Percentiles rank a stretch among this genome's conserved stretches.
phyloP scores from a whole-genome alignment of 2,329 filamentous ascomycete species.

The Pseudocercospora fijiensis region DNA sequence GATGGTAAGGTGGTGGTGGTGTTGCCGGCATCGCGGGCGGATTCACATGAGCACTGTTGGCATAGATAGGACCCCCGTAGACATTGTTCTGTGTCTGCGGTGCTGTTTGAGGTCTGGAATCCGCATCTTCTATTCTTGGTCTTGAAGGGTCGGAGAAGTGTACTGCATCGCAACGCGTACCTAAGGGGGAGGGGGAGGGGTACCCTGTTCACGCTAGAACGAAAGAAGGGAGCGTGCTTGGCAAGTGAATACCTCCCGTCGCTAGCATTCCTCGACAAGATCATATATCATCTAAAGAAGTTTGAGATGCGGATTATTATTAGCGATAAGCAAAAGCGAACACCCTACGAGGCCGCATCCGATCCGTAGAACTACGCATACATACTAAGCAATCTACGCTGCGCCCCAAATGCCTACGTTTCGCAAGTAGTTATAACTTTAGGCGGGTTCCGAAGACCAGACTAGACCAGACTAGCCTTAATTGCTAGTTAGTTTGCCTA shows the following conservation, averaged over 20 bases:
- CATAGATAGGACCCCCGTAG: slow-evolving; percentile 6
- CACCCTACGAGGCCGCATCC: not conserved
- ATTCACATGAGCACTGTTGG: slow-evolving; percentile 8
- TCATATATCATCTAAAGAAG: not conserved
- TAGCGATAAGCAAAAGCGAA: not conserved
- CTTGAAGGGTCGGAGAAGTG: not conserved
- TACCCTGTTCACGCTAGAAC: slow-evolving; percentile 7
- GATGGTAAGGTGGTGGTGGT: slow-evolving; percentile 25
- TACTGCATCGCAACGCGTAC: slow-evolving; percentile 13
- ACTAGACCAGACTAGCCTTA: no score
- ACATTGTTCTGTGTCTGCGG: slow-evolving; percentile 2
- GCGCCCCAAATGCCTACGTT: no score
- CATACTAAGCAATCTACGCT: no score
- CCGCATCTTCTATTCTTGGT: not conserved
- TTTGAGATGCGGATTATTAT: not conserved
- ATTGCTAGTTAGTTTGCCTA: no score
- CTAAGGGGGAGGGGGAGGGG: slow-evolving; percentile 5
- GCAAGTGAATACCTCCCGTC: slow-evolving; percentile 4
- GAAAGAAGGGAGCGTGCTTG: not conserved
- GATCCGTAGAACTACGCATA: no score
- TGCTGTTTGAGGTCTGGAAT: not conserved
- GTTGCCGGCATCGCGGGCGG: slow-evolving; percentile 5
- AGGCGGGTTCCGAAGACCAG: no score
- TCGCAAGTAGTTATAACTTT: no score
- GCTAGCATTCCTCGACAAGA: not conserved